Percentiles rank a stretch among this genome's conserved stretches.
Evolutionary conservation across 148 eudicot species (phyloP).

Genomic region (Selenicereus undatus): DNA sequence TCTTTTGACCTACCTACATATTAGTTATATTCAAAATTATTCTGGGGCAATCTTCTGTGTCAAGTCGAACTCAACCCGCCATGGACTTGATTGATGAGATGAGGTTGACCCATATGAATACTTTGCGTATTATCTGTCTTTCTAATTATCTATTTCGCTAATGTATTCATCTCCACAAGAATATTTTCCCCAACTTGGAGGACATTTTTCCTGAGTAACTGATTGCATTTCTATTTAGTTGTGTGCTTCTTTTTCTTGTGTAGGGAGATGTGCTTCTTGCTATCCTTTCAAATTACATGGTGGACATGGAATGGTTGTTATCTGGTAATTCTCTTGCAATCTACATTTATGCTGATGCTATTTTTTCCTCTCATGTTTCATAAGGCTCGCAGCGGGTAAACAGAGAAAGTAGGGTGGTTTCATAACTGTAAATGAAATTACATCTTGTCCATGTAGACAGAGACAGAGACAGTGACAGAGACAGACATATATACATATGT

Average conservation of each 20-base stretch:
- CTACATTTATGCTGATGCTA: background rate
- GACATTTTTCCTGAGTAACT: conserved; percentile 2
- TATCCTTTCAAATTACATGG: conserved; percentile 93
- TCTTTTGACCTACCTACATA: background rate
- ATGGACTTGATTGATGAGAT: background rate
- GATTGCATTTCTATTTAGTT: background rate
- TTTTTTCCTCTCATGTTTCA: background rate
- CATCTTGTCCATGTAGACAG: background rate
- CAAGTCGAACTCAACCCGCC: background rate
- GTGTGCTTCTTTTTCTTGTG: conserved; percentile 19
- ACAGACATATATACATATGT: no score
- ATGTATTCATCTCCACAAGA: background rate
- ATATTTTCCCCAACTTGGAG: conserved; percentile 3
- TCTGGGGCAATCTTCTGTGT: no score
- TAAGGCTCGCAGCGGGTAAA: background rate
- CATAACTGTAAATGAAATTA: background rate
- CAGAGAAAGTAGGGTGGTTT: background rate
- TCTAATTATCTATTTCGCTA: background rate
- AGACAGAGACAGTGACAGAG: no score
- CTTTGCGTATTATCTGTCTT: background rate
- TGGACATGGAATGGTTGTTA: conserved; percentile 88
- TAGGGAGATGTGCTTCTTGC: conserved; percentile 84
- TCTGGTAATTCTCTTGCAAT: conserved; percentile 48
- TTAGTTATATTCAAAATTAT: no score
- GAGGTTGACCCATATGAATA: background rate